phyloP scores from a whole-genome alignment of 805 yeast genomes.

The Nakazawaea ambrosiae region DNA sequence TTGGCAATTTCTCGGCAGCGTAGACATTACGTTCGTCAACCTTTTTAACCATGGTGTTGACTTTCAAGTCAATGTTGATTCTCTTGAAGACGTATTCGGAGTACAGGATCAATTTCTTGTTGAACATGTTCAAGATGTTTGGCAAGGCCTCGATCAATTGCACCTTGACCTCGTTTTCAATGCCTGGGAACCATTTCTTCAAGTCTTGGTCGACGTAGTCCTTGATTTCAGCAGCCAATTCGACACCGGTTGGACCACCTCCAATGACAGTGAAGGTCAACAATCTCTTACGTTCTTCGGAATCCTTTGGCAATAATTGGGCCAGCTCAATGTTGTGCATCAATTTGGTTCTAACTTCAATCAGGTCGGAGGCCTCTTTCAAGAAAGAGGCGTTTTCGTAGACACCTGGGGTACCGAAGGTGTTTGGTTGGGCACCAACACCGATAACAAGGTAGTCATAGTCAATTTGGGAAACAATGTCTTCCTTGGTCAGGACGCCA shows the following conservation, averaged over 20 bases:
- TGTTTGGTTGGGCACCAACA: slow-evolving; percentile 92
- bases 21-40: slow-evolving; percentile 68
- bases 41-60: slow-evolving; percentile 83
- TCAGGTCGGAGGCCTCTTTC: slow-evolving; percentile 87
- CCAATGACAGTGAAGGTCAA: slow-evolving; percentile 90
- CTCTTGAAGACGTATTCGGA: slow-evolving; percentile 70
- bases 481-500: slow-evolving; percentile 33
- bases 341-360: slow-evolving; percentile 72
- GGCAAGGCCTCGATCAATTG: slow-evolving; percentile 88
- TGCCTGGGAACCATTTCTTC: slow-evolving; percentile 80
- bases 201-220: slow-evolving; percentile 92
- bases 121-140: slow-evolving; percentile 73
- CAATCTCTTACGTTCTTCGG: slow-evolving; percentile 76
- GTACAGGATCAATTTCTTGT: slow-evolving; percentile 62
- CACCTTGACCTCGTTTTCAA: slow-evolving; percentile 76
- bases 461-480: slow-evolving; percentile 38
- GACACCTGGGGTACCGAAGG: slow-evolving; percentile 94
- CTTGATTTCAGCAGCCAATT: slow-evolving; percentile 92
- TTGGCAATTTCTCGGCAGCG: slow-evolving; percentile 60
- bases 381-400: slow-evolving; percentile 80
- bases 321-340: slow-evolving; percentile 91
- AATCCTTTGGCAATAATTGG: slow-evolving; percentile 61
- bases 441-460: slow-evolving; percentile 88
- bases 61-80: slow-evolving; percentile 64
- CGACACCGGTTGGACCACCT: slow-evolving; percentile 99